phyloP scores from a whole-genome alignment of 768 basidiomycete species.

The Russula sp. region DNA sequence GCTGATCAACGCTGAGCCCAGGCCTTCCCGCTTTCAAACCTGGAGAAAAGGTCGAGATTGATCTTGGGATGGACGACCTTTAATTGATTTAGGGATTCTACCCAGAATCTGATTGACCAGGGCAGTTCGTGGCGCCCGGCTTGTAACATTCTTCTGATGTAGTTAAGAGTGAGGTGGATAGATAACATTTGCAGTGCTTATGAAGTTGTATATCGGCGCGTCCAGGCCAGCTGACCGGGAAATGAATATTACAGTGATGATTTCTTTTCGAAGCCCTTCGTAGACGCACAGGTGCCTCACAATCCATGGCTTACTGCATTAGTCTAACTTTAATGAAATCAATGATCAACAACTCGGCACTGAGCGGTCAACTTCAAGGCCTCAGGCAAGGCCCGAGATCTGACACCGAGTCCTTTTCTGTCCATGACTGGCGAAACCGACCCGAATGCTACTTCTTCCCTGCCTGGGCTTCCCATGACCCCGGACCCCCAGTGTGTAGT shows the following conservation, averaged over 20 bases:
- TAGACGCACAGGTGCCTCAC: too few relatives aligned
- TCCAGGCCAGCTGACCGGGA: neutral
- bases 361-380: too few relatives aligned
- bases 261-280: too few relatives aligned
- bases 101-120: neutral
- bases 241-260: too few relatives aligned
- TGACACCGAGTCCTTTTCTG: neutral
- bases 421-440: neutral
- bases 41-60: slow-evolving; percentile 94
- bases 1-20: slow-evolving; percentile 29
- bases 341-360: neutral
- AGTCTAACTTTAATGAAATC: neutral
- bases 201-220: neutral
- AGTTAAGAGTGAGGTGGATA: neutral
- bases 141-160: too few relatives aligned
- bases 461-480: slow-evolving; percentile 16
- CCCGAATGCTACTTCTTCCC: neutral
- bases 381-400: neutral
- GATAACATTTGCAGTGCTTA: neutral
- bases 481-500: slow-evolving; percentile 13
- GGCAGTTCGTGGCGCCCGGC: neutral
- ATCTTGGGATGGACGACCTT: slow-evolving; percentile 84
- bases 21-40: slow-evolving; percentile 97
- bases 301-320: too few relatives aligned
- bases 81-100: slow-evolving; percentile 29